phyloP scores from a whole-genome alignment of 768 basidiomycete species.

The Mycena alexandri region DNA sequence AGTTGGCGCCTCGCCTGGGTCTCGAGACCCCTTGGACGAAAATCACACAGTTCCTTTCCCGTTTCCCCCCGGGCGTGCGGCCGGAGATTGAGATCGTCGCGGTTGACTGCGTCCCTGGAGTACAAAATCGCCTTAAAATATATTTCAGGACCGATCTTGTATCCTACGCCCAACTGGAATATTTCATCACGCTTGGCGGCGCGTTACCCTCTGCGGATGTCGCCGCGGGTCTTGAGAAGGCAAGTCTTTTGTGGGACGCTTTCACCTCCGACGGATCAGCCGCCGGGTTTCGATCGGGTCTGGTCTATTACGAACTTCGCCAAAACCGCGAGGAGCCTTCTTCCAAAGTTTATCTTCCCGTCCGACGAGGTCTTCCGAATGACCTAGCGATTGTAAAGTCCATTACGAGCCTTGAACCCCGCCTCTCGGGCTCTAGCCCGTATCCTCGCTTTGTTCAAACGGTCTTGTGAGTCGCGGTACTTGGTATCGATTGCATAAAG shows the following conservation, averaged over 20 bases:
- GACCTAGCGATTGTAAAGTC: slow-evolving; percentile 1
- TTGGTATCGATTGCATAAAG: not conserved
- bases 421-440: not conserved
- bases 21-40: slow-evolving; percentile 16
- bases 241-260: not conserved
- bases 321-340: slow-evolving; percentile 1
- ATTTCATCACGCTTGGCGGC: slow-evolving; percentile 17
- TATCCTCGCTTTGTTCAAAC: slow-evolving; percentile 6
- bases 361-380: slow-evolving; percentile 8
- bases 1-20: slow-evolving; percentile 5
- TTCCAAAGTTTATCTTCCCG: slow-evolving; percentile 26
- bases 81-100: slow-evolving; percentile 30
- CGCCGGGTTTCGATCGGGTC: not conserved
- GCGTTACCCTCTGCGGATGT: not conserved
- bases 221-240: not conserved
- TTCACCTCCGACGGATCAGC: not conserved
- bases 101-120: slow-evolving; percentile 21
- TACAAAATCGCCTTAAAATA: slow-evolving; percentile 27
- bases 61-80: slow-evolving; percentile 2
- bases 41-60: slow-evolving; percentile 15
- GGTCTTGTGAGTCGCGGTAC: slow-evolving; percentile 5
- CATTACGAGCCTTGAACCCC: not conserved
- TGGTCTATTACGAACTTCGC: slow-evolving; percentile 25
- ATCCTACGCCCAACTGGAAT: slow-evolving; percentile 17
- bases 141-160: slow-evolving; percentile 23